Conservation (phyloP, 2,329 filamentous ascomycete genomes). For the Berkeleyomyces basicola region DNA sequence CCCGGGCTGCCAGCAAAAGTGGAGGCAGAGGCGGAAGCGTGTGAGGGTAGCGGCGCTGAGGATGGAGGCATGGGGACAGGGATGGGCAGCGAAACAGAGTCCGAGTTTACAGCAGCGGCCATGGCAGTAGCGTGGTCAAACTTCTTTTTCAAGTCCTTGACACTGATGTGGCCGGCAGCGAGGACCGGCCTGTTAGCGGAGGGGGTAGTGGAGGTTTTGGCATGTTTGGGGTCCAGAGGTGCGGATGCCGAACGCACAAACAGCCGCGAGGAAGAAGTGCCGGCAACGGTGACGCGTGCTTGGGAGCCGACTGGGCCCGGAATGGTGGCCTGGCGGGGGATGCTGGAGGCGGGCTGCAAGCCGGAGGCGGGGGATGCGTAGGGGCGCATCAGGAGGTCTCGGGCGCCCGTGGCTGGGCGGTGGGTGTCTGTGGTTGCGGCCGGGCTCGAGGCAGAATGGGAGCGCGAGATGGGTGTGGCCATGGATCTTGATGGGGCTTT, state of each 20-base stretch:
- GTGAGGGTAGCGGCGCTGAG: neutral
- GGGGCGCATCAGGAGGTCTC: neutral
- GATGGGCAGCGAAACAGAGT: neutral
- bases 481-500: neutral
- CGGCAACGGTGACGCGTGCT: neutral
- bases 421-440: neutral
- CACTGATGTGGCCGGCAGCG: conserved; percentile 29
- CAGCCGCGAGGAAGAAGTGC: neutral
- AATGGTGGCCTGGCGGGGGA: conserved; percentile 9
- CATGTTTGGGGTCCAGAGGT: conserved; percentile 9
- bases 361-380: neutral
- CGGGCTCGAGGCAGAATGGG: neutral
- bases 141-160: conserved; percentile 63
- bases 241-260: conserved; percentile 10
- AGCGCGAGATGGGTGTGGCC: neutral
- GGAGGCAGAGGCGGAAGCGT: neutral
- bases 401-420: neutral
- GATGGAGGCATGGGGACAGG: neutral
- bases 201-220: neutral
- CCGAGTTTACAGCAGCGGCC: conserved; percentile 17
- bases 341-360: neutral
- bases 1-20: neutral
- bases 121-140: conserved; percentile 45
- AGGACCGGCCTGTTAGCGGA: neutral
- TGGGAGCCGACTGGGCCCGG: conserved; percentile 5